Base-by-base conservation (phyloP, 1,284 basidiomycete species). In the Wallemia mellicola region DNA sequence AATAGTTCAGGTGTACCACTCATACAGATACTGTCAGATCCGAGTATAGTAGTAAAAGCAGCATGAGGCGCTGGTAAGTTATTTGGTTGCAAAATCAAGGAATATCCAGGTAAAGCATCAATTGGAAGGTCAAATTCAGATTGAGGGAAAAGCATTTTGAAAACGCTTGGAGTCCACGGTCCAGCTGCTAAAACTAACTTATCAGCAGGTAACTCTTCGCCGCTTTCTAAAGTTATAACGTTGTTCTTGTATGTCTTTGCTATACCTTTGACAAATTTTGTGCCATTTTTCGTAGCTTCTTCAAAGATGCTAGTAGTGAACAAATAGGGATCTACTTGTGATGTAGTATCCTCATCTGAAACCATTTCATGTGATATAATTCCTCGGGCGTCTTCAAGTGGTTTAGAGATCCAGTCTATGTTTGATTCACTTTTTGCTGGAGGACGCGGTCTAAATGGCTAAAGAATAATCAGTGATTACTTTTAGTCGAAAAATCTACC, bases 1-100 rank as follows among this genome's bases (percentile, higher is more conserved):
- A 57, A 66, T 15, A 66, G 60, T 59, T 66, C 65, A 1, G 65
- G 65, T 58, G 38, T 48, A n/a, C 38, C 38, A n/a, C 14, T 15
- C 38, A 48, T 48, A 3, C 5, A 5, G 5, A 22, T n/a, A 22
- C 14, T 48, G 22, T 48, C 38, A n/a, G 14, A 48, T 7, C 38
- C 38, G 38, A 48, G 38, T 11, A 48, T 48, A 22, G 38, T 48
- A n/a, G 38, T 48, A n/a, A 48, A 48, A 5, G 38, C 38, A n/a
- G 38, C 38, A 22, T 48, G 38, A 48, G 38, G 14, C 5, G 38
- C 14, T 11, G 38, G 38, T n/a, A 22, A 17, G 19, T 11, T 17
- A 11, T 7, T 11, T n/a, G 38, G 38, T 3, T n/a, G 38, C 14
- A 48, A n/a, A 22, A 48, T n/a, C 5, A 48, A n/a, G 14, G 38